These are phyloP conservation scores for Lactifluus piperatus DNA, from an alignment of 768 basidiomycete species.

Conservation along the genomic window DNA sequence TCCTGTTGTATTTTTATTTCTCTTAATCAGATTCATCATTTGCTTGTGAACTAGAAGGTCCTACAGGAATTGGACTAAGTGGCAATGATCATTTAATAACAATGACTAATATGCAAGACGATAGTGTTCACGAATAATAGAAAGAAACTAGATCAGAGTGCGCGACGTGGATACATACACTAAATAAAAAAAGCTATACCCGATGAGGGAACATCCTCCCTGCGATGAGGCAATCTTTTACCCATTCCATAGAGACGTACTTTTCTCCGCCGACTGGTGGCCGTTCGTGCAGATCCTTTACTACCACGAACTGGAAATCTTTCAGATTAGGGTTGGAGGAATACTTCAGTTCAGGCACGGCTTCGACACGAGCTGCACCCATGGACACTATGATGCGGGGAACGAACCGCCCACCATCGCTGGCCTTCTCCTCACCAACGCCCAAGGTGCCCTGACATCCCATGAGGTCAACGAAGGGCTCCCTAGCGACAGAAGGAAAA, in stretches of 20 bases:
- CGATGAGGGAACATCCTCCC: constrained; percentile 39
- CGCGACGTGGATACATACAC: not conserved
- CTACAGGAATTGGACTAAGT: not conserved
- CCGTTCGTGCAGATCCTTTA: constrained; percentile 37
- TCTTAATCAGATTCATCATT: not conserved
- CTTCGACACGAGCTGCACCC: constrained; percentile 68
- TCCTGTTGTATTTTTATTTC: constrained; percentile 4
- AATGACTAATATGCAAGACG: not conserved
- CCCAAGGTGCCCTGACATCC: constrained; percentile 1
- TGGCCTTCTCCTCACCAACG: constrained; percentile 15
- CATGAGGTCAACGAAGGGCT: constrained; percentile 12
- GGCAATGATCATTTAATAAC: constrained; percentile 1
- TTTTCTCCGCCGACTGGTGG: constrained; percentile 24
- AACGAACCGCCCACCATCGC: constrained; percentile 37
- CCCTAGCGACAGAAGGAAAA: not conserved
- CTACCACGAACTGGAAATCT: constrained; percentile 54
- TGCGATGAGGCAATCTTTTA: constrained; percentile 69
- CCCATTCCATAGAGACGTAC: constrained; percentile 54
- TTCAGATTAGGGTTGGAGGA: constrained; percentile 29
- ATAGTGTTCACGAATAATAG: not conserved
- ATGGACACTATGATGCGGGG: constrained; percentile 67
- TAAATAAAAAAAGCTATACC: not conserved
- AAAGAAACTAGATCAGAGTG: not conserved
- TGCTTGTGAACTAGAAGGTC: not conserved
- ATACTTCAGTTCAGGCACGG: constrained; percentile 39